Percentiles rank a stretch among this genome's conserved stretches.
Conservation (phyloP, 2,329 filamentous ascomycete genomes). For the Pseudodiploospora longispora region DNA sequence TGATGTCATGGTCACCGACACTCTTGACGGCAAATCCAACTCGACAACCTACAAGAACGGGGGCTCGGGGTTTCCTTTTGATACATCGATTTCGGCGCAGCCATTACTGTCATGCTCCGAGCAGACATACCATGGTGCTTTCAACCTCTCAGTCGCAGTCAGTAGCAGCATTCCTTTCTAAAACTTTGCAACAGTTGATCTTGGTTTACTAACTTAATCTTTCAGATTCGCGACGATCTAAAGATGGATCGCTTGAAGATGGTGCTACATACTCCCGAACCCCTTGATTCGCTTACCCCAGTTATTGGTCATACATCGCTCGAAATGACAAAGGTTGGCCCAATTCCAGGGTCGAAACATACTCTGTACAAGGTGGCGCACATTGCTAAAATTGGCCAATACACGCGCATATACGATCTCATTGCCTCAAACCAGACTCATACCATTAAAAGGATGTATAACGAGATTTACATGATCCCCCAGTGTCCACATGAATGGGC, state of each 20-base stretch:
- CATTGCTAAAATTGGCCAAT: conserved; percentile 1
- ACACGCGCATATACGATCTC: conserved; percentile 8
- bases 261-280: background rate
- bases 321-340: conserved; percentile 3
- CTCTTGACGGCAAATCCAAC: conserved; percentile 3
- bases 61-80: conserved; percentile 8
- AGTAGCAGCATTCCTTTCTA: background rate
- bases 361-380: conserved; percentile 4
- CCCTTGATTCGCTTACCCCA: conserved; percentile 1
- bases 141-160: conserved; percentile 1
- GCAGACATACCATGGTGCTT: background rate
- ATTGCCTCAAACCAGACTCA: conserved; percentile 8
- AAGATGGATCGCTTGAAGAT: background rate
- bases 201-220: background rate
- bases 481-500: too few species aligned
- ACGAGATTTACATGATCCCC: background rate
- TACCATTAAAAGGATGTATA: conserved; percentile 4
- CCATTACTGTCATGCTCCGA: conserved; percentile 3
- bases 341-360: conserved; percentile 2
- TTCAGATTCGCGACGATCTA: background rate
- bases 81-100: conserved; percentile 6
- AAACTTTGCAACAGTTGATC: background rate
- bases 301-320: conserved; percentile 1
- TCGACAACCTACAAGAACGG: conserved; percentile 8
- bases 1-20: conserved; percentile 8